These are phyloP conservation scores for peach (Prunus persica) DNA, from an alignment of 306 rosid genomes.

Conservation along the genomic window DNA sequence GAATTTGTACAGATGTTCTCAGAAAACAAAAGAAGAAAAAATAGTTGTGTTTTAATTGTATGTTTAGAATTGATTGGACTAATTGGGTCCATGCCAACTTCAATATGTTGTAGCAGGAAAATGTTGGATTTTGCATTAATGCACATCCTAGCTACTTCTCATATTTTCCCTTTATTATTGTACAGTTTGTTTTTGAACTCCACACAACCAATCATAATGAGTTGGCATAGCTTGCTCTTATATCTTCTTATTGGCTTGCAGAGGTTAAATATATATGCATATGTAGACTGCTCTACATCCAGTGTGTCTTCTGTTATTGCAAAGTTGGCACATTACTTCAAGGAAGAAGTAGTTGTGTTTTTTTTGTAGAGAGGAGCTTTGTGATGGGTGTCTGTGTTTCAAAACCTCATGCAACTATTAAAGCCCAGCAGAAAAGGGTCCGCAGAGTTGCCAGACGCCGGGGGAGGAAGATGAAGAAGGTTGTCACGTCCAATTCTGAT, in stretches of 20 bases:
- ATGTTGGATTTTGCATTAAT: background rate
- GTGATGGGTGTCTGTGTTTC: slow-evolving; percentile 78
- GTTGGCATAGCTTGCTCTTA: background rate
- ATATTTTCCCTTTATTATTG: too few species aligned
- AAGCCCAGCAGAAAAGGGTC: slow-evolving; percentile 19
- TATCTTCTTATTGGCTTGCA: background rate
- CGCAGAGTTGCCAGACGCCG: slow-evolving; percentile 36
- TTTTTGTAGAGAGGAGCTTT: slow-evolving; percentile 15
- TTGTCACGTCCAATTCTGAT: slow-evolving; percentile 37
- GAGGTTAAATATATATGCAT: background rate
- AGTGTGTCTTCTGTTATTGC: background rate
- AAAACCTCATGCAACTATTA: slow-evolving; percentile 34
- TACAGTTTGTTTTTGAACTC: background rate
- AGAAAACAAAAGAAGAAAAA: background rate
- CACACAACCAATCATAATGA: background rate
- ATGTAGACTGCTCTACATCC: background rate
- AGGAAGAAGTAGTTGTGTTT: background rate
- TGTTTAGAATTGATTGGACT: background rate
- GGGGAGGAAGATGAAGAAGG: slow-evolving; percentile 27
- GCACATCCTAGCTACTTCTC: background rate
- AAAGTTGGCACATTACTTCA: background rate
- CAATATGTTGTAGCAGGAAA: background rate
- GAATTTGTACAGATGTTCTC: background rate
- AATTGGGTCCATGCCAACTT: background rate
- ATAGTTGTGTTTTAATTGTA: background rate